These are phyloP conservation scores for Dictyostelium citrinum DNA, from an alignment of 78 protist genomes.

Conservation along the genomic window DNA sequence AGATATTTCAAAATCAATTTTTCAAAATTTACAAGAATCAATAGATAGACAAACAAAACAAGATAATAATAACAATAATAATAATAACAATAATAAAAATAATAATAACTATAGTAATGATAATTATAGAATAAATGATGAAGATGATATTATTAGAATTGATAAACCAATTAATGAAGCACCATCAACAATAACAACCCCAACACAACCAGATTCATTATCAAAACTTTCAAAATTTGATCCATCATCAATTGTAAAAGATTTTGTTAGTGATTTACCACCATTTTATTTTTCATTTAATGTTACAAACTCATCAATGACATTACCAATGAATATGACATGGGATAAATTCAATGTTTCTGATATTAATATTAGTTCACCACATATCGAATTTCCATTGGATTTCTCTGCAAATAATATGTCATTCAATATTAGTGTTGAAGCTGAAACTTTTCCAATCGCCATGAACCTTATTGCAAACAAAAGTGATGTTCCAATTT, in stretches of 20 bases:
- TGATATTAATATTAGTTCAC: slow-evolving; percentile 25
- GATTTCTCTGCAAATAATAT: slow-evolving; percentile 31
- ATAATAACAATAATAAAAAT: not conserved
- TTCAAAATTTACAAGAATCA: not conserved
- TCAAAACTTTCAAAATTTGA: not conserved
- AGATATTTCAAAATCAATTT: slow-evolving; percentile 11
- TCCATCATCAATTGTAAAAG: not conserved
- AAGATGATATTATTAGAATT: not conserved
- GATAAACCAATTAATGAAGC: not conserved
- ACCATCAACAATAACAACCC: not conserved
- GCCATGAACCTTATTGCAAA: slow-evolving; percentile 3
- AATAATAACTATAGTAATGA: not conserved
- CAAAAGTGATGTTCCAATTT: slow-evolving; percentile 19
- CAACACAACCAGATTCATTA: not conserved
- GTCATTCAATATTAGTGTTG: slow-evolving; percentile 16
- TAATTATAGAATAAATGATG: not conserved
- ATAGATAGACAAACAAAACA: not conserved
- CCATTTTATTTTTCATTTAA: slow-evolving; percentile 41
- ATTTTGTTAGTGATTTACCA: not conserved
- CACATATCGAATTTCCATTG: slow-evolving; percentile 22
- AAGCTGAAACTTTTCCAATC: slow-evolving; percentile 10
- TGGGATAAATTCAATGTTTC: slow-evolving; percentile 23
- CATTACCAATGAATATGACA: slow-evolving; percentile 3
- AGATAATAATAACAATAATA: not conserved
- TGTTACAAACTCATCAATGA: slow-evolving; percentile 30